Evolutionary conservation across 176 grass and related monocot genomes (phyloP).

Genomic region (Bolboschoenus planiculmis): DNA sequence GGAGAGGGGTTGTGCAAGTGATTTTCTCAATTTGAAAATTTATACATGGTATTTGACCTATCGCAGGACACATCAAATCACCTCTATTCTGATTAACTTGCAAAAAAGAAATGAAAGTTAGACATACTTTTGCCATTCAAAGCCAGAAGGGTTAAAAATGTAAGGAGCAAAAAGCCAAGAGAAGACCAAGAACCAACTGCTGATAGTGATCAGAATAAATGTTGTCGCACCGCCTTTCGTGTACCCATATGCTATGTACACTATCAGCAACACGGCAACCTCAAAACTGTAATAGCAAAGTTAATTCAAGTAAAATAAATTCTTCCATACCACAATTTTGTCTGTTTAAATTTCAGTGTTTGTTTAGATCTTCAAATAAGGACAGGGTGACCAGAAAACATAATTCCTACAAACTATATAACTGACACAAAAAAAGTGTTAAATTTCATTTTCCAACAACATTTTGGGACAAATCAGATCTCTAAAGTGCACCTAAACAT

Average conservation of each 20-base stretch:
- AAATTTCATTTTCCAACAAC: not conserved
- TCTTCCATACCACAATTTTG: not conserved
- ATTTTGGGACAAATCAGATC: not conserved
- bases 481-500: not conserved
- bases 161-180: conserved; percentile 97
- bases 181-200: conserved; percentile 90
- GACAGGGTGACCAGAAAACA: not conserved
- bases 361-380: not conserved
- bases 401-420: not conserved
- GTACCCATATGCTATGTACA: conserved; percentile 93
- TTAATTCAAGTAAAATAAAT: not conserved
- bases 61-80: not conserved
- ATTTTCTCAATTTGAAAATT: not conserved
- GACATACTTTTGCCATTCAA: conserved; percentile 99
- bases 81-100: not conserved
- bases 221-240: conserved; percentile 63
- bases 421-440: not conserved
- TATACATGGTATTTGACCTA: not conserved
- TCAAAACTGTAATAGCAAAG: conserved; percentile 62
- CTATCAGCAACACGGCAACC: conserved; percentile 77
- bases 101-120: not conserved
- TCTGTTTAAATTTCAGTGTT: not conserved
- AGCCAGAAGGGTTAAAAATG: conserved; percentile 99
- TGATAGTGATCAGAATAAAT: conserved; percentile 85
- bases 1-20: not conserved